Base-by-base conservation (phyloP, 257 asterid species). In the Solanum pinnatisectum region DNA sequence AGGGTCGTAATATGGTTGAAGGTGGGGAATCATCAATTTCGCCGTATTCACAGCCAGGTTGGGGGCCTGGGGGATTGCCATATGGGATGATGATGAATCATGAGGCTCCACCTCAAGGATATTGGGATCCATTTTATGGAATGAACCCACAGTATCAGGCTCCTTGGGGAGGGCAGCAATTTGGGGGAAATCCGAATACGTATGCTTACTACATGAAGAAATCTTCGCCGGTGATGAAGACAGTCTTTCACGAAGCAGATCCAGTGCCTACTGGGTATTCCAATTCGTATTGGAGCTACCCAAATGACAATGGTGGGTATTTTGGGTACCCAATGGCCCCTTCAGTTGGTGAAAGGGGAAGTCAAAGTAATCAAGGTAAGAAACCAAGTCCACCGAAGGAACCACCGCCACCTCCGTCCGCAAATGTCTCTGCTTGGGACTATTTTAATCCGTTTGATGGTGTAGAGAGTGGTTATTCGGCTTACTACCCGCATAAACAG, bases 401-500 rank as follows among this genome's bases (percentile, higher is more conserved):
- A 88, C 90, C 96, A 33, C 99, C 99, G 1, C 98, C 98, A 11
- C 99, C 99, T 18, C 99, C 99, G 1, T 92, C 98, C 0, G 98
- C 99, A 0, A 92, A 93, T 91, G 96, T 90, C 5, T 92, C 99
- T 14, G 87, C 90, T 16, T 97, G 99, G 99, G 99, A 94, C 91
- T 96, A 94, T 71, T 87, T 95, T 2, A 95, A 97, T 85, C 98
- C 96, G 42, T 97, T 97, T 87, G 95, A 93, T 86, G 95, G 60
- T 65, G 87, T 74, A 68, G 97, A 93, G 15, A 90, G 59, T 87
- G 94, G 92, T 70, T 92, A 91, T 65, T 65, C 88, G 20, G 91
- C 89, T 22, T 93, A 92, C 87, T 92, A 89, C 44, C 79, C 93
- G 7, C 87, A 92, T 72, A 90, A 87, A 73, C 88, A 91, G 65